Base-by-base conservation (phyloP, 1,139 yeast genomes). In the Sugiyamaella xylanicola region DNA sequence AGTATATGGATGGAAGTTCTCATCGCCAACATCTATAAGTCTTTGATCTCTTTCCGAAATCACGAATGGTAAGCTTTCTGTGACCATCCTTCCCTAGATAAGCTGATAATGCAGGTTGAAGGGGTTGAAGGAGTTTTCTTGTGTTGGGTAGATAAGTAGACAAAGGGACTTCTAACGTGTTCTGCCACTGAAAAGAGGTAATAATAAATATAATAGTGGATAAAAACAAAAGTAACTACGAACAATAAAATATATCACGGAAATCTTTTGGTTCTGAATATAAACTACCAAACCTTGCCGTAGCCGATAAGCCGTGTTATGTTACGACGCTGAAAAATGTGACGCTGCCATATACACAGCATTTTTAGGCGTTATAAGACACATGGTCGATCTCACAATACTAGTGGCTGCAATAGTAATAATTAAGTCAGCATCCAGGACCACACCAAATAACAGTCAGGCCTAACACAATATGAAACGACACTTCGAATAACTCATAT, bases 11-110 rank as follows among this genome's bases (percentile, higher is more conserved):
- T 25, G 46, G 45, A 63, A 65, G 45, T 56, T 58, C 5, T 53
- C 61, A 46, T 67, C 69, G 16, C 63, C 65, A 8, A 54, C 52
- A 27, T 54, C 62, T 3, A 65, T 42, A 13, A 63, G 57, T 47
- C 51, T 49, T 13, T 56, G 59, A 54, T 65, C 67, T 32, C 67
- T 49, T 32, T 62, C 67, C n/a, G 57, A 37, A 21, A 54, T 41
- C 16, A 43, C 29, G 8, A 36, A 17, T 11, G 44, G 56, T 9
- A 20, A 20, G 35, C 39, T 45, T n/a, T 48, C 52, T 2, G 52
- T 48, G 11, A 48, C 52, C 52, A 48, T 48, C 4, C 5, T 32
- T 5, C 32, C 32, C n/a, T n/a, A 19, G 25, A 17, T 7, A 25
- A 17, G 7, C 29, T 32, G 9, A 5, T 25, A 25, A 25, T 25